These are phyloP conservation scores for Pleurotus pulmonarius DNA, from an alignment of 768 basidiomycete genomes.

Conservation along the genomic window DNA sequence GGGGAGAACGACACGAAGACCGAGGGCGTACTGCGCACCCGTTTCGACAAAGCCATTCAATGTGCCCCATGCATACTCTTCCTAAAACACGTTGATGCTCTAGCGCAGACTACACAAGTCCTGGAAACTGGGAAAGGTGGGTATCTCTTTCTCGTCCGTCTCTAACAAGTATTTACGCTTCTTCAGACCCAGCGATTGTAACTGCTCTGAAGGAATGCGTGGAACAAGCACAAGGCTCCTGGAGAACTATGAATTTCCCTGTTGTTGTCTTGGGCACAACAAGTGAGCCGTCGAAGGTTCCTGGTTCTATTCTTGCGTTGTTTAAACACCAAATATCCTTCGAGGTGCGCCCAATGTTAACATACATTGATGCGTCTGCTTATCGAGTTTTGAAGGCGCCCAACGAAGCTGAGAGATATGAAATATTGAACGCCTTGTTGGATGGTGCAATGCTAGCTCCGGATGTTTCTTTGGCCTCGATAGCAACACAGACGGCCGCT, in stretches of 20 bases:
- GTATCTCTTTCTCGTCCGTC: not conserved
- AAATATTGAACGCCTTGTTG: constrained; percentile 51
- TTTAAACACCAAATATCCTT: constrained; percentile 87
- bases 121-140: constrained; percentile 66
- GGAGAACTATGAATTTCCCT: constrained; percentile 63
- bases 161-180: not conserved
- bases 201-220: constrained; percentile 63
- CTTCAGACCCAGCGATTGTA: constrained; percentile 54
- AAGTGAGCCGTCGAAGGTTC: constrained; percentile 59
- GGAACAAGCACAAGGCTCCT: constrained; percentile 47
- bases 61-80: constrained; percentile 87
- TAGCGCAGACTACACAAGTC: constrained; percentile 65
- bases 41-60: constrained; percentile 70
- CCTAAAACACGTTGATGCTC: constrained; percentile 76
- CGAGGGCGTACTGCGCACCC: constrained; percentile 65
- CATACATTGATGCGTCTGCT: not conserved
- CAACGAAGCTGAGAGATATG: constrained; percentile 67
- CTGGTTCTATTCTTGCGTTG: constrained; percentile 54
- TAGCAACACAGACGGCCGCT: constrained; percentile 90
- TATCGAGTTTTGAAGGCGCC: constrained; percentile 55
- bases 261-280: constrained; percentile 76
- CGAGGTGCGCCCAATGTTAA: constrained; percentile 43
- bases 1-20: constrained; percentile 77
- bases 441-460: constrained; percentile 44
- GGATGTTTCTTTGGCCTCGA: constrained; percentile 68